Evolutionary conservation across 805 yeast species (phyloP).

Genomic region (Myxozyma neotropica): DNA sequence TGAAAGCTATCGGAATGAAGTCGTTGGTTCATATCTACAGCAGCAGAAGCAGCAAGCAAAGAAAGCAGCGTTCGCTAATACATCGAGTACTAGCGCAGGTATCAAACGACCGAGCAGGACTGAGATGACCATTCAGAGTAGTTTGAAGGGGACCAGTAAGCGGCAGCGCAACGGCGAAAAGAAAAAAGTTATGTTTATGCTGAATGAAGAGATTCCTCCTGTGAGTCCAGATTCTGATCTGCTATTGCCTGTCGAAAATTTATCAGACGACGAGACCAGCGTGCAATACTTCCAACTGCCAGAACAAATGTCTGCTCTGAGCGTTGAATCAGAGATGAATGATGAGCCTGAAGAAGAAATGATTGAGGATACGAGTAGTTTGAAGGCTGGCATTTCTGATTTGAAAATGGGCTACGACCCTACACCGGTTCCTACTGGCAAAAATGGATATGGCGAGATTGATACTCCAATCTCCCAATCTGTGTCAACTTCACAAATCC

Average conservation of each 20-base stretch:
- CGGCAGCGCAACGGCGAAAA: constrained; percentile 26
- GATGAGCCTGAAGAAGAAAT: constrained; percentile 13
- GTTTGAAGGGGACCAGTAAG: constrained; percentile 22
- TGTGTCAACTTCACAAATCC: neutral
- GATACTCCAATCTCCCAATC: neutral
- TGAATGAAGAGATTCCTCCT: constrained; percentile 26
- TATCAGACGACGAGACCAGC: neutral
- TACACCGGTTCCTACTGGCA: neutral
- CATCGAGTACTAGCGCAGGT: neutral
- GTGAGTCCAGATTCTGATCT: constrained; percentile 32
- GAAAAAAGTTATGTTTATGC: constrained; percentile 28
- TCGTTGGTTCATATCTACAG: constrained; percentile 9
- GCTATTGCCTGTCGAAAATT: constrained; percentile 6
- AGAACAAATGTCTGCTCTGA: constrained; percentile 8
- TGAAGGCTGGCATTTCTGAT: neutral
- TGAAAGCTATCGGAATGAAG: constrained; percentile 19
- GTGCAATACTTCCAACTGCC: constrained; percentile 23
- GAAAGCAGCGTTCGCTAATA: neutral
- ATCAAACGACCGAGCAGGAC: neutral
- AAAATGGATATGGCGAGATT: neutral
- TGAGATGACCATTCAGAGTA: constrained; percentile 9
- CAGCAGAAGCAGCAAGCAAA: constrained; percentile 1
- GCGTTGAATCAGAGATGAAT: neutral
- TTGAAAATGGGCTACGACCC: neutral
- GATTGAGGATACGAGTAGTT: constrained; percentile 14